Evolutionary conservation across 441 rosid genomes (phyloP), one percentile per base, ranked within the genome.

Genomic region (Dalechampia spathulata): DNA sequence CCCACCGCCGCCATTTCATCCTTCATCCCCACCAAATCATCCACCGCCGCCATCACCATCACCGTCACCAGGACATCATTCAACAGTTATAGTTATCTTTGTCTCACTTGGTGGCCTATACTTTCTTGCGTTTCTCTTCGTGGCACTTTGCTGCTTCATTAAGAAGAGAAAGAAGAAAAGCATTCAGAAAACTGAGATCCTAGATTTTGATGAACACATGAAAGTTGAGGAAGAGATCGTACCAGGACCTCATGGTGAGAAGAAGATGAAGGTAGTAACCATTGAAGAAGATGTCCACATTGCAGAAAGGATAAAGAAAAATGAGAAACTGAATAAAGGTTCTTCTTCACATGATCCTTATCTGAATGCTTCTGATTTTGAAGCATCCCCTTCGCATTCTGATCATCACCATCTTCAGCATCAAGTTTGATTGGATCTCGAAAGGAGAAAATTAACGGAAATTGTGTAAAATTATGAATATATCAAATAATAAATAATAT

Each of bases 51-150:
- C 75, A 20, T 80, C 82, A 25, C 68, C 73, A 4, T 55, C 72
- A 38, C 61, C 76, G 39, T 9, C 79, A 37, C 76, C 77, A 39
- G 79, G 78, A n/a, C 83, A 79, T 58, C 78, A 76, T 66, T 62
- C 79, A 54, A 72, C 75, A 20, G 67, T 83, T 45, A 75, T 85
- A 55, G 25, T 87, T 56, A 66, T 85, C 47, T 72, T 90, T 58
- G 75, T 83, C 61, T 87, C 94, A 30, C 77, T 81, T 3, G 90
- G 96, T 15, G 76, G 94, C 23, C 72, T 87, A 22, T 75, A 85
- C 57, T 73, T 83, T 54, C 79, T 85, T 20, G 86, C 82, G 6
- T 83, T 83, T 75, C 75, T 80, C 34, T 75, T 87, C 9, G 85
- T 78, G 49, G 85, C 84, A 27, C 71, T 86, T 26, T 74, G 69